These are phyloP conservation scores for Paramecium octaurelia DNA, from an alignment of 73 alveolate genomes.

Conservation along the genomic window DNA sequence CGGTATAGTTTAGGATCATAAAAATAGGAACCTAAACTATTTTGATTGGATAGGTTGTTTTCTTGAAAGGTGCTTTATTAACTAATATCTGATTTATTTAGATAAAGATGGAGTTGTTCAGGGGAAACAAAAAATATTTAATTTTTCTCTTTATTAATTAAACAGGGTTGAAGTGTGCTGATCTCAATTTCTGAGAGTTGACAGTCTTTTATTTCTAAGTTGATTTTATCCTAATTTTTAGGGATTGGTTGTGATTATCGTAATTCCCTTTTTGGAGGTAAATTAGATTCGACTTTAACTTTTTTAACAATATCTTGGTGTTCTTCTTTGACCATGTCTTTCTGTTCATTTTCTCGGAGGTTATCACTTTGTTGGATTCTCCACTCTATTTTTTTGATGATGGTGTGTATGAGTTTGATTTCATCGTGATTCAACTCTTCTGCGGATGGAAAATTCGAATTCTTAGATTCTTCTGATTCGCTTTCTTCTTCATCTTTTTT, in stretches of 20 bases:
- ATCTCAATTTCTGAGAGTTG: background rate
- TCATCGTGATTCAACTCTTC: slow-evolving; percentile 46
- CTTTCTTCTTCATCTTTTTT: background rate
- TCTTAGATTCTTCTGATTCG: background rate
- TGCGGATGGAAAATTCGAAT: slow-evolving; percentile 7
- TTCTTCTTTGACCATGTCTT: background rate
- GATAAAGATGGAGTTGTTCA: background rate
- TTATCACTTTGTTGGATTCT: background rate
- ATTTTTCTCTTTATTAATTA: slow-evolving; percentile 30
- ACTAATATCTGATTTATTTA: background rate
- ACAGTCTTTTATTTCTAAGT: background rate
- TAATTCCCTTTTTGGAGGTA: background rate
- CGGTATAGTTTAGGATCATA: background rate
- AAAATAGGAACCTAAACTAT: background rate
- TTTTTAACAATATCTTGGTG: background rate
- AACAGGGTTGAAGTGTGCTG: background rate
- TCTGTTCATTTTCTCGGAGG: background rate
- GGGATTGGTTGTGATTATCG: background rate
- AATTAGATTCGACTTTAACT: background rate
- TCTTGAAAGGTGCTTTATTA: background rate
- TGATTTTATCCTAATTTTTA: background rate
- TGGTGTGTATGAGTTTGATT: background rate
- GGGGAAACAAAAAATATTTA: background rate
- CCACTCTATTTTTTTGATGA: slow-evolving; percentile 37
- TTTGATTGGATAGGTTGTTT: background rate